Conservation (phyloP, 2,329 filamentous ascomycete genomes). For the Colletotrichum tropicale region DNA sequence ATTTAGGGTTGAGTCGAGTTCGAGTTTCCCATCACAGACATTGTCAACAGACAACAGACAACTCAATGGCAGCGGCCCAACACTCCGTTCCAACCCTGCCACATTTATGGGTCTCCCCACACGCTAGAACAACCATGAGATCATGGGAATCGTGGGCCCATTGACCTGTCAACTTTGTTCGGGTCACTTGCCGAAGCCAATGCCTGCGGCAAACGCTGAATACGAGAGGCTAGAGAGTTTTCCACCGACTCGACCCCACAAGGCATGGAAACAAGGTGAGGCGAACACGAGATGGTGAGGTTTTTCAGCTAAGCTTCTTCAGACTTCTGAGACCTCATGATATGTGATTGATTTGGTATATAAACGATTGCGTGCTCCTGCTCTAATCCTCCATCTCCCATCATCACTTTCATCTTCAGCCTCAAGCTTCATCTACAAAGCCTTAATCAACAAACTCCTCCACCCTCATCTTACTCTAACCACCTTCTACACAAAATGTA, state of each 20-base stretch:
- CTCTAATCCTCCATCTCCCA: not conserved
- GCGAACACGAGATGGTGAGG: conserved; percentile 9
- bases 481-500: not conserved
- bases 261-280: not conserved
- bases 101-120: not conserved
- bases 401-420: not conserved
- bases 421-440: not conserved
- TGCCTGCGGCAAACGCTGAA: not conserved
- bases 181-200: not conserved
- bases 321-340: not conserved
- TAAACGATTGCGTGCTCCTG: not conserved
- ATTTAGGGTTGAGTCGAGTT: not conserved
- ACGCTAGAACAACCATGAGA: conserved; percentile 2
- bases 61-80: not conserved
- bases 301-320: not conserved
- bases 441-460: not conserved
- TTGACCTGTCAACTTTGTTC: conserved; percentile 5
- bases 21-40: not conserved
- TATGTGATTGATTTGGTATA: not conserved
- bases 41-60: not conserved
- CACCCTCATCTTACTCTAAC: not conserved
- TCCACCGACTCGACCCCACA: not conserved
- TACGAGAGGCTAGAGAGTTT: not conserved
- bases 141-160: not conserved
- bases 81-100: not conserved